Percentiles rank a stretch among this genome's conserved stretches.
These are phyloP conservation scores for Chlamydomonas sphaeroides DNA, from an alignment of 139 green algal genomes.

Conservation along the genomic window DNA sequence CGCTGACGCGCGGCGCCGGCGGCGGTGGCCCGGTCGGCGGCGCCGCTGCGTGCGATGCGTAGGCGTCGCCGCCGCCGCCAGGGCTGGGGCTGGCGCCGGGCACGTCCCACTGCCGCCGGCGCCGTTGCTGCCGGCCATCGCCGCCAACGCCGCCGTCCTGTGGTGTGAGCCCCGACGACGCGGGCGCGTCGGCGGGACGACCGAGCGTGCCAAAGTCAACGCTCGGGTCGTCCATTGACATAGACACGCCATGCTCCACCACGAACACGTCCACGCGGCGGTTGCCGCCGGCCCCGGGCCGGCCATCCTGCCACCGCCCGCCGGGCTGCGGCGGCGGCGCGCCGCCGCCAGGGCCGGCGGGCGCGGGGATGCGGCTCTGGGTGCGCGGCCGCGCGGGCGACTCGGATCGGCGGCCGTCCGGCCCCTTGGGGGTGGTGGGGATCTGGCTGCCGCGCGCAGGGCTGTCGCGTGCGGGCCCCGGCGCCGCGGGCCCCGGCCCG, in stretches of 20 bases:
- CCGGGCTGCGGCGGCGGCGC: too few relatives aligned
- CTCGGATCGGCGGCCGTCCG: background rate
- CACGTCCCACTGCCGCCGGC: slow-evolving; percentile 16
- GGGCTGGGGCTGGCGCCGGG: background rate
- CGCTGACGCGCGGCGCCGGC: background rate
- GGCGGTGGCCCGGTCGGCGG: background rate
- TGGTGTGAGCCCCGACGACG: too few relatives aligned
- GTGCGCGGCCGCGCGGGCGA: background rate
- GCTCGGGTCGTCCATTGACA: background rate
- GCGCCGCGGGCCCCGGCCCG: background rate
- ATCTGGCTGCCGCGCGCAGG: slow-evolving; percentile 18
- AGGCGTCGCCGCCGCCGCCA: background rate
- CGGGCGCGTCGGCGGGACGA: too few relatives aligned
- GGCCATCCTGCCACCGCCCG: too few relatives aligned
- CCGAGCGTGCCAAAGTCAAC: background rate
- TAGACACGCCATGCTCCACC: background rate
- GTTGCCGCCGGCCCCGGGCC: background rate
- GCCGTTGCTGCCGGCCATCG: background rate
- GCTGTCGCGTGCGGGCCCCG: too few relatives aligned
- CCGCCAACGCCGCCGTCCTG: too few relatives aligned
- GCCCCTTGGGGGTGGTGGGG: background rate
- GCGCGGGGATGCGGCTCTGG: slow-evolving; percentile 17
- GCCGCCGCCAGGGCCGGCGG: too few relatives aligned
- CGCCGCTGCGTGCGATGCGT: too few relatives aligned
- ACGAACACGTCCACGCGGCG: background rate